Evolutionary conservation across 2,329 filamentous ascomycete genomes (phyloP), one percentile per base, ranked within the genome.

Genomic region (Penicillium griseofulvum): DNA sequence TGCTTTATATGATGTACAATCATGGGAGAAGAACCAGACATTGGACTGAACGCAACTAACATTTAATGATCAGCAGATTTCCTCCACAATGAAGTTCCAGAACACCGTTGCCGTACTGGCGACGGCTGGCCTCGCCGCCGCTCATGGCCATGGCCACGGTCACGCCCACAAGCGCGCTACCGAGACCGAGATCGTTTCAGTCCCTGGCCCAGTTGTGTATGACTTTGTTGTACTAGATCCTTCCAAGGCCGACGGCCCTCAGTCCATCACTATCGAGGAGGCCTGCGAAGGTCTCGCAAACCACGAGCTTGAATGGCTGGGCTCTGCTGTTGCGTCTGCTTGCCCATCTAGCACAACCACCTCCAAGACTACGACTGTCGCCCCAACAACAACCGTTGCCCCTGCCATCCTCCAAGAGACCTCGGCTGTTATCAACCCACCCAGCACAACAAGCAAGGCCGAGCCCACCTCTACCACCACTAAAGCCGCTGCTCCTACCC

Each of bases 201-300:
- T 86, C 48, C 77, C 81, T 38, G 83, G 81, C 39, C 81, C 86
- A 63, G 84, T 87, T 53, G 82, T 87, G 54, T 97, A 92, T 76
- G 81, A 87, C 70, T 78, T 92, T 51, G 83, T 88, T 57, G 87
- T 87, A 57, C 65, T 85, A 67, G 60, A 77, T 33, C 81, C 96
- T 63, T 78, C 79, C 50, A 75, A 82, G 57, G 14, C 47, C 31
- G 55, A 49, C 9, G 9, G 45, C 9, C 47, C 60, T 45, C 43
- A 70, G 56, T 9, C 52, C 22, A 66, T 72, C 53, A 56, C 57
- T 51, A 51, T 60, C 24, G 74, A 82, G 0, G 82, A 91, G 57
- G 91, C 91, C 51, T 81, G 87, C 76, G 71, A 83, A 52, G 90
- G 91, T 61, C 81, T 97, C 64, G 76, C 81, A 54, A 82, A 87